These are phyloP conservation scores for Leonotis leonurus DNA, from an alignment of 257 asterid genomes.

Conservation along the genomic window DNA sequence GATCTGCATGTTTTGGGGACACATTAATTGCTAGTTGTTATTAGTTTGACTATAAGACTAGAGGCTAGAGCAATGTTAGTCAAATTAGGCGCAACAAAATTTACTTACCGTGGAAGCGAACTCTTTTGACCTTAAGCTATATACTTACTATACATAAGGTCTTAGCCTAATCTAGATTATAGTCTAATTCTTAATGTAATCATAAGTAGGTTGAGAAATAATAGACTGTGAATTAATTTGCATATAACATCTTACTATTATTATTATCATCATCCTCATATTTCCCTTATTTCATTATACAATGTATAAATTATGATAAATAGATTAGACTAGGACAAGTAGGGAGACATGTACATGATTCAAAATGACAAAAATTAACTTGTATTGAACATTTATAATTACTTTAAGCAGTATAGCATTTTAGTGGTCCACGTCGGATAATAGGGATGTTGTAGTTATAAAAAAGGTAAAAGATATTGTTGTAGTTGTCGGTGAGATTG, in stretches of 20 bases:
- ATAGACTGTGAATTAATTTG: neutral
- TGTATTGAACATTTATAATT: too few species aligned
- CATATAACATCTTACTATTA: neutral
- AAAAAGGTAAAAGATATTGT: too few species aligned
- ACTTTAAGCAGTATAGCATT: too few species aligned
- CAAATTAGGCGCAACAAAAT: neutral
- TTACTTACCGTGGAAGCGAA: conserved; percentile 2
- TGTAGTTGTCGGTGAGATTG: too few species aligned
- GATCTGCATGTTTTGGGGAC: neutral
- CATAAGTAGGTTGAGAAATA: neutral
- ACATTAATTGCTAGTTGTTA: neutral
- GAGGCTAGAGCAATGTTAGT: neutral
- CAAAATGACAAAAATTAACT: too few species aligned
- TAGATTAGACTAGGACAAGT: too few species aligned
- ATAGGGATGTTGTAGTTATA: too few species aligned
- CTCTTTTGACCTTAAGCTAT: conserved; percentile 1
- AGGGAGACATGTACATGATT: too few species aligned
- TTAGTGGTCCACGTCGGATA: too few species aligned
- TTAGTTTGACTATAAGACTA: neutral
- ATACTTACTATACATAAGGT: neutral
- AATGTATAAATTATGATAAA: too few species aligned
- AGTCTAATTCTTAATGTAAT: neutral
- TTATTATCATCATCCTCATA: too few species aligned
- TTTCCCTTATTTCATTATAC: too few species aligned
- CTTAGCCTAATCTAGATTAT: neutral